phyloP scores from a whole-genome alignment of 768 basidiomycete species.

The Tulasnella sp. region DNA sequence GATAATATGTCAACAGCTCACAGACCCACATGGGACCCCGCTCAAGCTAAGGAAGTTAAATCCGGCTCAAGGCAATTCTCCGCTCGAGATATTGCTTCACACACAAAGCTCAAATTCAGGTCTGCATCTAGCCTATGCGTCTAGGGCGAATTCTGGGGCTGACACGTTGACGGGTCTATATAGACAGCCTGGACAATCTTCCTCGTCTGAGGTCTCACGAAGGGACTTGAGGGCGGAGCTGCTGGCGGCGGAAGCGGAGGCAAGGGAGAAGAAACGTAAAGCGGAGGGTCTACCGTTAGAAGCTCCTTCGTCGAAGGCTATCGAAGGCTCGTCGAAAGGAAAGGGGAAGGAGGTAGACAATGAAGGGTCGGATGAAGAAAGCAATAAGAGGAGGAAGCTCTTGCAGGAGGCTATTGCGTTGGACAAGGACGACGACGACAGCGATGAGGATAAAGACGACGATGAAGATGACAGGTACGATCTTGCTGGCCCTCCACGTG shows the following conservation, averaged over 20 bases:
- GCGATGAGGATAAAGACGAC: slow-evolving; percentile 50
- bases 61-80: slow-evolving; percentile 92
- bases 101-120: slow-evolving; percentile 99
- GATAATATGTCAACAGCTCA: slow-evolving; percentile 84
- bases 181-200: slow-evolving; percentile 90
- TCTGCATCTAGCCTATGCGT: slow-evolving; percentile 44
- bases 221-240: slow-evolving; percentile 84
- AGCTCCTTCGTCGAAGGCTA: slow-evolving; percentile 40
- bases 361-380: slow-evolving; percentile 62
- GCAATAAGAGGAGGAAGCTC: slow-evolving; percentile 82
- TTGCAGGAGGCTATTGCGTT: slow-evolving; percentile 83
- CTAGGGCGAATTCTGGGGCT: not conserved
- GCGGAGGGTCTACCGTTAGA: slow-evolving; percentile 65
- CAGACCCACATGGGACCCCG: slow-evolving; percentile 97
- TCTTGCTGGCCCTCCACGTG: not conserved
- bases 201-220: slow-evolving; percentile 70
- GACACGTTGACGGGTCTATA: not conserved
- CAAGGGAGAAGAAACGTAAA: slow-evolving; percentile 87
- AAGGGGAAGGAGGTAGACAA: slow-evolving; percentile 47
- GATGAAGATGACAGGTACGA: slow-evolving; percentile 44
- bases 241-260: slow-evolving; percentile 81
- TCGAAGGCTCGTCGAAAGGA: slow-evolving; percentile 53
- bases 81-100: slow-evolving; percentile 88
- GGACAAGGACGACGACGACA: slow-evolving; percentile 88
- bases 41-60: slow-evolving; percentile 89